A percentile compares a stretch with the other conserved stretches of the same genome.
Conservation (phyloP, 2,329 filamentous ascomycete species). For the Macrophomina pseudophaseolina region DNA sequence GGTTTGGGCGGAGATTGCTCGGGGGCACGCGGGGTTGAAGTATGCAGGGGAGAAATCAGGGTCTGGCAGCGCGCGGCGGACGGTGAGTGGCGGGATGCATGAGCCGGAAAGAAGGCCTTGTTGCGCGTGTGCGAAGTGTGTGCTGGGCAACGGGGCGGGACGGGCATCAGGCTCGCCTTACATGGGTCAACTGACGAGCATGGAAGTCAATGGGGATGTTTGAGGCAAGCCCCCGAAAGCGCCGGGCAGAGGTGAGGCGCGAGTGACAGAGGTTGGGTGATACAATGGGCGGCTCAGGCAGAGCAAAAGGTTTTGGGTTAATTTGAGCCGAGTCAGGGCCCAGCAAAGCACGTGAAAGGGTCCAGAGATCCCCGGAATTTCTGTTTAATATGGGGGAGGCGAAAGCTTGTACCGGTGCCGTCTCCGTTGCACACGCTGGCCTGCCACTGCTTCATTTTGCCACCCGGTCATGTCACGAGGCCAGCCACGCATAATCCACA, state of each 20-base stretch:
- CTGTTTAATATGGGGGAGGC: background rate
- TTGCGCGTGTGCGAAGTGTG: background rate
- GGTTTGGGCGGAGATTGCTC: background rate
- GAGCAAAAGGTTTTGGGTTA: background rate
- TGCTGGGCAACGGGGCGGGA: background rate
- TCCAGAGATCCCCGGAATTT: background rate
- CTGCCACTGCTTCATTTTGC: no score
- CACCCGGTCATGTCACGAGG: no score
- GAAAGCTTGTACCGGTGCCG: background rate
- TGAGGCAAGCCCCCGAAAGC: no score
- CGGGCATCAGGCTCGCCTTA: background rate
- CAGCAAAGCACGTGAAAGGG: background rate
- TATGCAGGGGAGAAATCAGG: background rate
- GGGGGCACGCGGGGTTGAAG: background rate
- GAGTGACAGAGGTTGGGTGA: background rate
- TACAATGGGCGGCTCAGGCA: background rate
- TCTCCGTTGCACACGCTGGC: background rate
- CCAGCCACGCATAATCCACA: no score
- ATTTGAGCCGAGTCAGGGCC: conserved; percentile 1
- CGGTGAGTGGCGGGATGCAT: background rate
- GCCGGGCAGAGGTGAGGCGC: background rate
- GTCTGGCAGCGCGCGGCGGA: background rate
- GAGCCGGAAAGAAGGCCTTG: background rate
- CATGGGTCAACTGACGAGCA: background rate
- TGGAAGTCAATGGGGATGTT: background rate